phyloP scores from a whole-genome alignment of 1,139 yeast genomes.

The Nadsonia commutata region DNA sequence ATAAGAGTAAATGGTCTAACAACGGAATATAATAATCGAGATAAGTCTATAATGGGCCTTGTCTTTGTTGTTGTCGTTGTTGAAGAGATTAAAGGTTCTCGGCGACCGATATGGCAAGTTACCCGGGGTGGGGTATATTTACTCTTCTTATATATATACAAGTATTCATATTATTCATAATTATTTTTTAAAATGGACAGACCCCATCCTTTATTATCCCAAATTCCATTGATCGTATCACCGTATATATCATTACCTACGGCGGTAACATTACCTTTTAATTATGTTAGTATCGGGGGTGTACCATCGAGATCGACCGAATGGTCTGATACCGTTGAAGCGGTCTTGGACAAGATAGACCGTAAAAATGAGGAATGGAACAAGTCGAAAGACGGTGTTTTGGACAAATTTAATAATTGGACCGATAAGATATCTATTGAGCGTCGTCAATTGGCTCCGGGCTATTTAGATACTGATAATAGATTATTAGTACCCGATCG shows the following conservation, averaged over 20 bases:
- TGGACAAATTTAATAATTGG: constrained; percentile 22
- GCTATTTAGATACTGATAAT: constrained; percentile 23
- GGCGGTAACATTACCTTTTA: constrained; percentile 39
- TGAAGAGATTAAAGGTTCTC: no score
- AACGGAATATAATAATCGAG: neutral
- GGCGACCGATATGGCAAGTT: constrained; percentile 4
- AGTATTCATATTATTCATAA: constrained; percentile 1
- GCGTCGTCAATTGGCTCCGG: constrained; percentile 28
- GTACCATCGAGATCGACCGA: no score
- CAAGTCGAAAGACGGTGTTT: constrained; percentile 1
- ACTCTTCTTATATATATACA: neutral
- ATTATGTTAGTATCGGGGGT: no score
- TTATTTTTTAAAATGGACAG: constrained; percentile 1
- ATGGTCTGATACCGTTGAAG: no score
- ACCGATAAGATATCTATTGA: constrained; percentile 17
- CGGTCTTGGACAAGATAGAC: constrained; percentile 16
- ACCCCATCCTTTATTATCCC: constrained; percentile 40
- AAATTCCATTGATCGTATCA: constrained; percentile 44
- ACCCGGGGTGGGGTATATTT: constrained; percentile 1
- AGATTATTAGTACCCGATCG: constrained; percentile 3
- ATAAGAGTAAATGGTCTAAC: neutral
- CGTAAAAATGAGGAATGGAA: constrained; percentile 11
- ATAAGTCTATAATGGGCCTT: neutral
- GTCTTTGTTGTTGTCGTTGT: neutral
- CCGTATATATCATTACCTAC: constrained; percentile 44